Base-by-base conservation (phyloP, 176 grass and related monocot species). In the Metroxylon sagu region DNA sequence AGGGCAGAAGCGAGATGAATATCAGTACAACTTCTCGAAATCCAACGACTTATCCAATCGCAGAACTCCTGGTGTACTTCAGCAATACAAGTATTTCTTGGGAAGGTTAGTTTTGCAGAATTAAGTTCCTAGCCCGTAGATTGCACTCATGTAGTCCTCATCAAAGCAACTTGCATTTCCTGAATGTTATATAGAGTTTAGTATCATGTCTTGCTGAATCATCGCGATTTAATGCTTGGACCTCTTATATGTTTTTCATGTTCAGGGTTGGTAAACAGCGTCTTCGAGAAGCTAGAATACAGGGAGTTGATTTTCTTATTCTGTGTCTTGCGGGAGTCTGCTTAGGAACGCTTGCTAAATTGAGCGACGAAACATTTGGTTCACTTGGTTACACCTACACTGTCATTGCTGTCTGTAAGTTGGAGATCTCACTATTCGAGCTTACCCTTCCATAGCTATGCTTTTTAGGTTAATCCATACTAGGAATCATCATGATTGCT, bases 361-460 rank as follows among this genome's bases (percentile, higher is more conserved):
- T 95, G 64, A 95, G 89, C 26, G 89, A 95, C 35, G 81, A 95
- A 57, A 77, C 84, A 19, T 95, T 95, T 64, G 89, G 84, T 28
- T 78, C 84, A 56, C 84, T 88, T 30, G 89, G 89, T 43, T 95
- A 95, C 71, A 88, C 84, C 3, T 95, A 95, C 71, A 88, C 81
- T 12, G 84, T 95, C 49, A 95, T 95, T 53, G 84, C 89, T 53
- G 89, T 95, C 21, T 95, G 89, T 94, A 81, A 88, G 89, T 83
- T 86, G 25, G 54, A 4, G 59, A 19, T 48, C n/a, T 16, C 17
- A 25, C 50, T 4, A 19, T 29, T 19, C 21, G 16, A 23, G 17
- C 0, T 15, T 68, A 48, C 8, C 35, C 35, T 43, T 43, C 35
- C 35, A 43, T 10, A 43, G 31, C 31, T 35, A 35, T 35, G 31